phyloP scores from a whole-genome alignment of 1,284 basidiomycete genomes.

The Microbotryomycetes sp. region DNA sequence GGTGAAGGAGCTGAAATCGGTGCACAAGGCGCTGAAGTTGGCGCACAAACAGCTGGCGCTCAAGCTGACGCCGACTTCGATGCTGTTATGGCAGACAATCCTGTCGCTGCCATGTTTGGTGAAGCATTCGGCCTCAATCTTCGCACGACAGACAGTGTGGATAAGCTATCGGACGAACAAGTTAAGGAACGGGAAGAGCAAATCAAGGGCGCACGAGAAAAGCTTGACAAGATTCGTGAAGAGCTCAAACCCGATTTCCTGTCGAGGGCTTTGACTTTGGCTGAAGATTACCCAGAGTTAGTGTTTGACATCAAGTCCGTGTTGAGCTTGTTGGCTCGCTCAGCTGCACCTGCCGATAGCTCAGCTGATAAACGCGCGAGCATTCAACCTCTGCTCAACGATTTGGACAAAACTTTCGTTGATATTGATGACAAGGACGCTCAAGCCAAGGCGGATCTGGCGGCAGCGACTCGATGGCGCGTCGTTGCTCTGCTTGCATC shows the following conservation, averaged over 20 bases:
- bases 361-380: slow-evolving; percentile 58
- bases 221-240: slow-evolving; percentile 62
- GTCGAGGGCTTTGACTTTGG: slow-evolving; percentile 63
- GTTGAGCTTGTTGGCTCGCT: slow-evolving; percentile 15
- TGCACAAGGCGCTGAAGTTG: slow-evolving; percentile 3
- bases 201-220: slow-evolving; percentile 40
- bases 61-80: slow-evolving; percentile 13
- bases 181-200: slow-evolving; percentile 20
- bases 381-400: slow-evolving; percentile 53
- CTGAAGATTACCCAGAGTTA: slow-evolving; percentile 78
- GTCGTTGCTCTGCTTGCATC: slow-evolving; percentile 36
- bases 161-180: slow-evolving; percentile 6
- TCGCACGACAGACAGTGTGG: background rate
- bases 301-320: slow-evolving; percentile 79
- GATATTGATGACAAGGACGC: slow-evolving; percentile 21
- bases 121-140: background rate
- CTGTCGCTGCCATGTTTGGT: background rate
- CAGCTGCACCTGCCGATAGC: slow-evolving; percentile 54
- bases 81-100: slow-evolving; percentile 20
- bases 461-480: slow-evolving; percentile 30
- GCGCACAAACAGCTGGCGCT: slow-evolving; percentile 11
- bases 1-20: slow-evolving; percentile 20
- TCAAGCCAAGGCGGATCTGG: slow-evolving; percentile 15
- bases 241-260: slow-evolving; percentile 61
- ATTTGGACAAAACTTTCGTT: slow-evolving; percentile 50